phyloP scores from a whole-genome alignment of 176 grass and related monocot species.

The Ensete glaucum region DNA sequence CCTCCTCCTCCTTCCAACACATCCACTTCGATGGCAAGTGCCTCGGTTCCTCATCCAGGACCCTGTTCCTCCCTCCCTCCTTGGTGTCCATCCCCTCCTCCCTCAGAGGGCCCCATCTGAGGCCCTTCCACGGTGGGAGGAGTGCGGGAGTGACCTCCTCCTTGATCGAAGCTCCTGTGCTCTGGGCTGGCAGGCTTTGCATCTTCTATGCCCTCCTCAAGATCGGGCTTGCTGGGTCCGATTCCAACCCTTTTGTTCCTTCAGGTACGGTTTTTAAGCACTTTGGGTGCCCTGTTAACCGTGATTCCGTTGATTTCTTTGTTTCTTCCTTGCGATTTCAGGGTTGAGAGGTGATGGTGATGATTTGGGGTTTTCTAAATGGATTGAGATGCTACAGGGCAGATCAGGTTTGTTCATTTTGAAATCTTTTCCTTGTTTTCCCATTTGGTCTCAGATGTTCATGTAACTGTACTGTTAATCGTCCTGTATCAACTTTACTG shows the following conservation, averaged over 20 bases:
- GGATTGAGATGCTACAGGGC: conserved; percentile 49
- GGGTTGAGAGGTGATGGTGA: conserved; percentile 36
- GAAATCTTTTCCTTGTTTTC: background rate
- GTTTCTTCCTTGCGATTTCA: conserved; percentile 10
- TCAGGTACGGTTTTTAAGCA: conserved; percentile 1
- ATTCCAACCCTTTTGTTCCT: conserved; percentile 67
- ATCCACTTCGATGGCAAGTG: background rate
- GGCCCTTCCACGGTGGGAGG: conserved; percentile 7
- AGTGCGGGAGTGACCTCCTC: conserved; percentile 47
- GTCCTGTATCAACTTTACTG: too few relatives aligned
- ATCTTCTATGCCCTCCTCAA: conserved; percentile 86
- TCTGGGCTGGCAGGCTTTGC: conserved; percentile 76
- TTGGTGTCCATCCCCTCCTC: conserved; percentile 10
- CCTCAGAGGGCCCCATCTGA: conserved; percentile 22
- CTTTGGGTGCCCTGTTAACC: too few relatives aligned
- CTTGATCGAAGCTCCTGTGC: conserved; percentile 64
- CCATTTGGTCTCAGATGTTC: background rate
- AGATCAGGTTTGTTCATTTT: conserved; percentile 45
- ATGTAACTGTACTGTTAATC: too few relatives aligned
- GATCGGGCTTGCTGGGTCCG: conserved; percentile 65
- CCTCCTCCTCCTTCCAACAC: background rate
- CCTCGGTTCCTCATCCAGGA: conserved; percentile 14
- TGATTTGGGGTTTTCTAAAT: conserved; percentile 75
- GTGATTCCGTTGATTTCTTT: background rate
- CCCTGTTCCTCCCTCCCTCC: conserved; percentile 39